phyloP scores from a whole-genome alignment of 768 basidiomycete genomes.

The Lactarius quietus region DNA sequence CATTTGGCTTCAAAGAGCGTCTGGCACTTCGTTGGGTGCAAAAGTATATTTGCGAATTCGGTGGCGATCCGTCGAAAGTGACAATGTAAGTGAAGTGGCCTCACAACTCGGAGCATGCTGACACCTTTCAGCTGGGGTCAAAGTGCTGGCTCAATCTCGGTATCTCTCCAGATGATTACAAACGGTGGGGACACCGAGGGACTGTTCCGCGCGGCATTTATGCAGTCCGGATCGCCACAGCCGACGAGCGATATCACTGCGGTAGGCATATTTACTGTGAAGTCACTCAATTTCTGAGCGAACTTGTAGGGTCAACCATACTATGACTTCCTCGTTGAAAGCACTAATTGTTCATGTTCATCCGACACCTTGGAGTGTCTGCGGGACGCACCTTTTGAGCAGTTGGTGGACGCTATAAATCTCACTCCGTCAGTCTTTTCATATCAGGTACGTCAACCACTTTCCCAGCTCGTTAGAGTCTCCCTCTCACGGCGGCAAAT shows the following conservation, averaged over 20 bases:
- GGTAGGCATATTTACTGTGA: conserved; percentile 31
- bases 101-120: too few species aligned
- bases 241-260: conserved; percentile 32
- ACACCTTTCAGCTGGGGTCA: too few species aligned
- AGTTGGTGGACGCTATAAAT: too few species aligned
- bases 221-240: conserved; percentile 41
- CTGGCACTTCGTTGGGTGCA: too few species aligned
- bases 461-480: too few species aligned
- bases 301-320: conserved; percentile 30
- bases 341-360: conserved; percentile 37
- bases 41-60: too few species aligned
- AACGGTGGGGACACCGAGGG: conserved; percentile 34
- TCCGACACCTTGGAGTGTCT: conserved; percentile 43
- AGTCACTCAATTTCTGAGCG: neutral
- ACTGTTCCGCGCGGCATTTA: conserved; percentile 42
- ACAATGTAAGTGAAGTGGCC: too few species aligned
- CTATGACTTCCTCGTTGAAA: conserved; percentile 41
- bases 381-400: conserved; percentile 35
- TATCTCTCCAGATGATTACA: too few species aligned
- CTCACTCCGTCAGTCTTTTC: too few species aligned
- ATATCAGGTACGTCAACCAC: conserved; percentile 30
- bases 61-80: too few species aligned
- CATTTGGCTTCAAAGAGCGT: too few species aligned
- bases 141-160: too few species aligned
- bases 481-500: neutral